A percentile compares a stretch with the other conserved stretches of the same genome.
Conservation (phyloP, 768 basidiomycete genomes). For the Leucosporidium creatinivorum region DNA sequence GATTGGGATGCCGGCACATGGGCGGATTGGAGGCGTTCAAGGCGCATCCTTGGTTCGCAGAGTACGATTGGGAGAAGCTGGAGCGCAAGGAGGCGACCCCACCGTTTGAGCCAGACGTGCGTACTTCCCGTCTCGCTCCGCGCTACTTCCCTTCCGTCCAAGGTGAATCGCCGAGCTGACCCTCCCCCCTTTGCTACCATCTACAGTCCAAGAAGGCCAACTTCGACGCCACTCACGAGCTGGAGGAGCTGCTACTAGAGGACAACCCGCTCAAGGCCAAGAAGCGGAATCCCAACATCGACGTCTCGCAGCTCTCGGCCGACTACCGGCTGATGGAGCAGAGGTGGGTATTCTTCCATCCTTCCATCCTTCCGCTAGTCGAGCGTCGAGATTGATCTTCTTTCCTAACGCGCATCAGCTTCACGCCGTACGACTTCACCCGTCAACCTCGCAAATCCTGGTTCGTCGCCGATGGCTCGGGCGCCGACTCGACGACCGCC, state of each 20-base stretch:
- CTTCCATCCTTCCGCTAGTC: not conserved
- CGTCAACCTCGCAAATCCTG: constrained; percentile 17
- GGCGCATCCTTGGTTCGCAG: constrained; percentile 73
- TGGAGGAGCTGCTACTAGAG: constrained; percentile 90
- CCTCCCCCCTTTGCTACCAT: not conserved
- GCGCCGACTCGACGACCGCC: not conserved
- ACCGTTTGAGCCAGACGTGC: constrained; percentile 84
- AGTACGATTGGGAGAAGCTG: constrained; percentile 71
- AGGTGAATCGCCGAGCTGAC: constrained; percentile 6
- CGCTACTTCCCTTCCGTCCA: too few species aligned
- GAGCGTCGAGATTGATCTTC: not conserved
- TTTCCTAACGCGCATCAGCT: not conserved
- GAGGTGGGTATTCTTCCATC: constrained; percentile 52
- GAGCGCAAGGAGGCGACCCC: constrained; percentile 59
- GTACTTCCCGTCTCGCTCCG: constrained; percentile 41
- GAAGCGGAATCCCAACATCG: constrained; percentile 81
- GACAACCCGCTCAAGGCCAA: constrained; percentile 95
- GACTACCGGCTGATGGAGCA: constrained; percentile 99
- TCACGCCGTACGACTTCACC: constrained; percentile 23
- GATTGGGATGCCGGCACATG: constrained; percentile 69
- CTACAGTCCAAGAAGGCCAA: constrained; percentile 93
- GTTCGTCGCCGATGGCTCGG: constrained; percentile 19
- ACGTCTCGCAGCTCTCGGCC: constrained; percentile 70
- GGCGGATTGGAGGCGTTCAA: constrained; percentile 72
- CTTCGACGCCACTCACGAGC: constrained; percentile 95